Base-by-base conservation (phyloP, 257 asterid species). In the Ilex aquifolium region DNA sequence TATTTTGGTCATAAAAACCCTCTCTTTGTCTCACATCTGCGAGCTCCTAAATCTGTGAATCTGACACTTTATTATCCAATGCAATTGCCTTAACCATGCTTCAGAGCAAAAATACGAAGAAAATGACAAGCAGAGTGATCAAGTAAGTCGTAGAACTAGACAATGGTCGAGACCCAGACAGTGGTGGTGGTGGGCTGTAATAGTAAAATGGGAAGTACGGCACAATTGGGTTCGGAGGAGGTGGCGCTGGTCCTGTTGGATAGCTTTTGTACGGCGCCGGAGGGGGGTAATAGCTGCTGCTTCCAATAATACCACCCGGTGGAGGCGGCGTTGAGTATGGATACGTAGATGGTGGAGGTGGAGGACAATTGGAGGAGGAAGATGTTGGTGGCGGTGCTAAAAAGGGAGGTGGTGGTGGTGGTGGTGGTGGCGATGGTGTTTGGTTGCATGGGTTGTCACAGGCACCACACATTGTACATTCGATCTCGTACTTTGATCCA, bases 181-280 rank as follows among this genome's bases (percentile, higher is more conserved):
- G 65, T 15, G 87, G 59, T 9, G 84, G 85, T n/a, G 96, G 91
- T 5, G 98, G 91, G 59, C n/a, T 72, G 60, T 82, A 65, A 48
- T 65, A 90, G 75, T 86, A 91, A 60, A 42, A 91, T 0, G 98
- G 98, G 31, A 88, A 91, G 65, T 91, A 91, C 7, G 96, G 95
- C 65, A 88, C 95, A 60, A 86, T 82, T 29, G 95, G 96, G 70
- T 86, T 91, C 11, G 98, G 98, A 7, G 98, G 96, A 56, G 98
- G 96, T 14, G 95, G 92, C 15, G 78, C 44, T 0, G 85, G 90
- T 3, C 96, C 98, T 13, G n/a, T 36, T 31, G 80, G 85, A 64
- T 69, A 68, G 66, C 56, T 59, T 17, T 57, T 56, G 61, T 64
- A 44, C 13, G 77, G 78, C 10, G 80, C 88, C 16, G 91, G 94